Evolutionary conservation across 371 early-diverging fungal genomes (phyloP), one percentile per base, ranked within the genome.

Genomic region (Rhizomucor miehei): DNA sequence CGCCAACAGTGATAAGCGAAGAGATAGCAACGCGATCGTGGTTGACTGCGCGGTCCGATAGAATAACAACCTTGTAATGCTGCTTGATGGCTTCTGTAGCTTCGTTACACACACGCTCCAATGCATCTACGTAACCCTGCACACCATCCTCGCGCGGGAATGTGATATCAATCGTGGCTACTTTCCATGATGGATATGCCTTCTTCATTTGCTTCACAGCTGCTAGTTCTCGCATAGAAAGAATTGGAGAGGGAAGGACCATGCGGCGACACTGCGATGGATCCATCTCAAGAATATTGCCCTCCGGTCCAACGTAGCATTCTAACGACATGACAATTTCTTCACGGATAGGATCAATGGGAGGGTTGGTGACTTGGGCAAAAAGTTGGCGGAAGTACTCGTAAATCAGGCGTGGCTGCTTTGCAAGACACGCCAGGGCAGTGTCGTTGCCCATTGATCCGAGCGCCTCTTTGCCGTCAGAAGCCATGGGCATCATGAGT

Each of bases 361-460:
- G 96, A 55, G 93, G 93, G 60, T 97, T 95, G 49, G 95, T 95
- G 45, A 97, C 98, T 72, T 98, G 98, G 23, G 98, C 98, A 59
- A 96, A 95, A 17, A 97, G 77, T 75, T 98, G 91, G 35, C 95
- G 87, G 77, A 98, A 95, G 79, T 97, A 98, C 59, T 98, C 96
- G 71, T 90, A 98, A 50, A 92, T 78, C 45, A 92, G 81, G 48
- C 94, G 89, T 19, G 96, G 95, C 60, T 91, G 82, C 21, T 79
- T 78, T 19, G 94, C 86, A 40, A 98, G 71, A 77, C 97, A 98
- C 6, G 98, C 97, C 23, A 98, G 82, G 16, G 95, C 91, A 6
- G 89, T 82, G 68, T 98, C 98, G 68, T 91, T 93, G 64, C 98
- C 98, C 98, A 97, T 98, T 37, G 96, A 95, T 14, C 98, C 98